Conservation (phyloP, 345 rosid species). For the Aegle marmelos region DNA sequence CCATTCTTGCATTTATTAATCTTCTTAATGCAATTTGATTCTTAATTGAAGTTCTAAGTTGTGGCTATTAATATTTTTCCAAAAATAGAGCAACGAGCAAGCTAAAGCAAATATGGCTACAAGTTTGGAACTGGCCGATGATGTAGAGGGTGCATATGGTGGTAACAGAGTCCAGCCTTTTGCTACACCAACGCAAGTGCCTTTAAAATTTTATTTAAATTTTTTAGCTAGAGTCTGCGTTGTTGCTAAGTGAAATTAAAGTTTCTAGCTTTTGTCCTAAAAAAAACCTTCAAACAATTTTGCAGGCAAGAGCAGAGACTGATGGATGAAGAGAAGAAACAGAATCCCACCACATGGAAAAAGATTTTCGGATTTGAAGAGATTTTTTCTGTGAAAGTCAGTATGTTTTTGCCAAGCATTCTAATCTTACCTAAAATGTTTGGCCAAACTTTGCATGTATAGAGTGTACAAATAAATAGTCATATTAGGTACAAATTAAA, state of each 20-base stretch:
- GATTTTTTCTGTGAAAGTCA: constrained; percentile 20
- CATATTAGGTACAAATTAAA: neutral
- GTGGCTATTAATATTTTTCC: neutral
- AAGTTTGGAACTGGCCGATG: constrained; percentile 17
- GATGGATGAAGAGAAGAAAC: constrained; percentile 12
- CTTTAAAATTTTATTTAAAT: neutral
- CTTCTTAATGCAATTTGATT: neutral
- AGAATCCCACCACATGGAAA: neutral
- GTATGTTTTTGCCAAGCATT: neutral
- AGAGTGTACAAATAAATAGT: too few species aligned
- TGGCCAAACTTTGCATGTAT: neutral
- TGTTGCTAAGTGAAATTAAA: neutral
- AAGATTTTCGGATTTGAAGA: constrained; percentile 26
- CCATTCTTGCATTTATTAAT: neutral
- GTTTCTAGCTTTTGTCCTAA: neutral
- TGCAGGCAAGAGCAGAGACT: constrained; percentile 9
- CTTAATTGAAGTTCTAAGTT: neutral
- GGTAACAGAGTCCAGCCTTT: constrained; percentile 21
- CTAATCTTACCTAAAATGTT: neutral
- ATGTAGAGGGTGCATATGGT: constrained; percentile 13
- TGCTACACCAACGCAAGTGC: constrained; percentile 17
- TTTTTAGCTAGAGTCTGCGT: neutral
- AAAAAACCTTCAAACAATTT: neutral
- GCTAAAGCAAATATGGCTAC: constrained; percentile 16
- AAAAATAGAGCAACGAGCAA: neutral